These are phyloP conservation scores for Fistulinella prunicolor DNA, from an alignment of 768 basidiomycete species.

Conservation along the genomic window DNA sequence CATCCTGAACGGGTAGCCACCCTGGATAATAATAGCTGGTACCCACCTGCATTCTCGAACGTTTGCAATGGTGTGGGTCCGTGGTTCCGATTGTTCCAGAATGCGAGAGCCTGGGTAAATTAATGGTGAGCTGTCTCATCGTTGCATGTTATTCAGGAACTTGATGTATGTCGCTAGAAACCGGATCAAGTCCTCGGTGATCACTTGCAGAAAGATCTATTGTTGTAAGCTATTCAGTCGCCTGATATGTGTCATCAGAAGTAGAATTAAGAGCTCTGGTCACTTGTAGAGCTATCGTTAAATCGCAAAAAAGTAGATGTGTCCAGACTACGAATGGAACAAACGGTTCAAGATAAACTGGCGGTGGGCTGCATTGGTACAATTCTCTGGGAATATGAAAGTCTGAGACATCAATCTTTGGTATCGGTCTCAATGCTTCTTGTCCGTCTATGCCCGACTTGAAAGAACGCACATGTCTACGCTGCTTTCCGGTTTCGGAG, in stretches of 20 bases:
- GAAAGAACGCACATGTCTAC: too few relatives aligned
- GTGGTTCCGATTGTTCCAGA: constrained; percentile 96
- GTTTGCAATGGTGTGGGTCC: constrained; percentile 79
- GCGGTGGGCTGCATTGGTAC: too few relatives aligned
- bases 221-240: constrained; percentile 3
- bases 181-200: neutral
- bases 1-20: constrained; percentile 89
- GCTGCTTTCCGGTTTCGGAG: too few relatives aligned
- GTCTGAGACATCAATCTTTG: neutral
- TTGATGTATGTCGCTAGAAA: constrained; percentile 1
- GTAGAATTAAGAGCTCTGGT: neutral
- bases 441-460: too few relatives aligned
- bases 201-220: constrained; percentile 2
- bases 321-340: neutral
- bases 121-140: constrained; percentile 19
- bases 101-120: constrained; percentile 66
- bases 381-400: too few relatives aligned
- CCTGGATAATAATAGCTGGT: constrained; percentile 91
- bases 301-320: neutral
- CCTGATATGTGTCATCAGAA: neutral
- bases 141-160: constrained; percentile 25
- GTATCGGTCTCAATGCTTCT: too few relatives aligned
- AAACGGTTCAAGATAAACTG: neutral
- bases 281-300: neutral
- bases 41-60: constrained; percentile 54